Base-by-base conservation (phyloP, 1,284 basidiomycete genomes). In the Calocybe gambosa region DNA sequence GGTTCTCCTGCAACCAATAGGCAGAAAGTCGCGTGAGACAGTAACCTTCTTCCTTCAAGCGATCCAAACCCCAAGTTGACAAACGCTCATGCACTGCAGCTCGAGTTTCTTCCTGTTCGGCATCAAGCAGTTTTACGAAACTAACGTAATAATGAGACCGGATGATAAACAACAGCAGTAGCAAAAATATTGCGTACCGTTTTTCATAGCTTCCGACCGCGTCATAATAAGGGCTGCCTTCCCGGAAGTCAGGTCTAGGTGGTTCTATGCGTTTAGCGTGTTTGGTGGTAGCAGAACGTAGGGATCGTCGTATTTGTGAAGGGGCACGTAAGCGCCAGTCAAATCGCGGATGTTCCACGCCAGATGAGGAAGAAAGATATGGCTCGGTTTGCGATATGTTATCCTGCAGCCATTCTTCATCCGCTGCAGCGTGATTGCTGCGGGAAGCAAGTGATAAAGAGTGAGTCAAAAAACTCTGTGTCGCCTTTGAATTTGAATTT, bases 91-190 rank as follows among this genome's bases (percentile, higher is more conserved):
- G 70, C 25, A 86, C 57, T 0, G 75, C 68, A 1, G 69, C 68
- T 53, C 83, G 78, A 33, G 77, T 78, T 55, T 86, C 78, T 1
- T 67, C 68, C 59, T 82, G 79, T 63, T 91, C 89, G 2, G 75
- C 71, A 13, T 70, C 63, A 1, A 91, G 61, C 3, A 90, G 67
- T 0, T 77, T 73, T 13, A 76, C 33, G 59, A 89, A 91, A 41
- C 87, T 89, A 31, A 28, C 18, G 16, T 41, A 26, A 39, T 39
- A 8, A 19, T 20, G 28, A 43, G 20, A 29, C 39, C 8, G n/a
- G n/a, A n/a, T 35, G 16, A 23, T 20, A 18, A 36, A 5, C 5
- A 10, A 15, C 15, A 13, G 35, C 10, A n/a, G 21, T 10, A 26
- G 10, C 12, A 13, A 36, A 45, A 6, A n/a, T 10, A 2, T 7